A percentile compares a stretch with the other conserved stretches of the same genome.
phyloP scores from a whole-genome alignment of 2,329 filamentous ascomycete genomes.

The Thermoascus crustaceus region DNA sequence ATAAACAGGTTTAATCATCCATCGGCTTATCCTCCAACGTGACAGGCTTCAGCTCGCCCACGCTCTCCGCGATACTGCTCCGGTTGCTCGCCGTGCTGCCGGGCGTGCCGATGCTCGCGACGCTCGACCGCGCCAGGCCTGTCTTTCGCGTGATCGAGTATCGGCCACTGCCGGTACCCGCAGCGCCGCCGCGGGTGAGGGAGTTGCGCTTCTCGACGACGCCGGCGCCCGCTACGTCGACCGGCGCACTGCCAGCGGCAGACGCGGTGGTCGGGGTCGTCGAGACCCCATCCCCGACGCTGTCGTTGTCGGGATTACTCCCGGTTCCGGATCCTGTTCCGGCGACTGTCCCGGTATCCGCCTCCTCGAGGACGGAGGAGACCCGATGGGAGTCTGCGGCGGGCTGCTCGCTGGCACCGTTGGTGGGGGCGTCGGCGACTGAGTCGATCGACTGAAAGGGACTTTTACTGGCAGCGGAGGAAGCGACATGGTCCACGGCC shows the following conservation, averaged over 20 bases:
- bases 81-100: constrained; percentile 23
- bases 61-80: constrained; percentile 25
- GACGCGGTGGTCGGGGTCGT: constrained; percentile 26
- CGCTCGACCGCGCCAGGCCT: constrained; percentile 38
- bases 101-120: constrained; percentile 15
- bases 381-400: no score
- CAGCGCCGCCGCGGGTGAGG: constrained; percentile 45
- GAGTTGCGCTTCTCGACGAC: constrained; percentile 58
- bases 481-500: constrained; percentile 24
- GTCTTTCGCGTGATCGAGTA: no score
- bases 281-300: constrained; percentile 23
- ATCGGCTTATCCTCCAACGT: constrained; percentile 69
- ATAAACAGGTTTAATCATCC: constrained; percentile 56
- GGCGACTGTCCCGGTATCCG: constrained; percentile 18
- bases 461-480: constrained; percentile 10
- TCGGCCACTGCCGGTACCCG: constrained; percentile 43
- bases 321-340: constrained; percentile 20
- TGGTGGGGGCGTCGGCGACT: constrained; percentile 27
- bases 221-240: constrained; percentile 7
- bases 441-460: constrained; percentile 12
- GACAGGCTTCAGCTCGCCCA: constrained; percentile 44
- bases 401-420: constrained; percentile 32
- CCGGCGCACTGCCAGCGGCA: constrained; percentile 13
- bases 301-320: constrained; percentile 5
- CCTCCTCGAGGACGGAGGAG: no score